Evolutionary conservation across 1,284 basidiomycete genomes (phyloP).

Genomic region (Sporisorium reilianum): DNA sequence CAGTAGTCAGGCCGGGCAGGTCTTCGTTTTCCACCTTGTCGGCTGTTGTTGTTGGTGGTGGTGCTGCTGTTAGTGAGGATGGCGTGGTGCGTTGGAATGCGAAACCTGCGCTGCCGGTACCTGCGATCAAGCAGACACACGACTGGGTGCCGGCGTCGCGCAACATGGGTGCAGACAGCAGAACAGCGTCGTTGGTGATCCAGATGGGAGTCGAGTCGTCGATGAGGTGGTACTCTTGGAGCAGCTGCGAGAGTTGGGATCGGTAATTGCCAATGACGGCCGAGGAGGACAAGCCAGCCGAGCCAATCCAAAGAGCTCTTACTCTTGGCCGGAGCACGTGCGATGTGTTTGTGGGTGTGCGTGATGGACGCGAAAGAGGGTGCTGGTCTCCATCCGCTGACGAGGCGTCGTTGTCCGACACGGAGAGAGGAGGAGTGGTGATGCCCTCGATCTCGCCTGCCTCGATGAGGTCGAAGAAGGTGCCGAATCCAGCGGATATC

Average conservation of each 20-base stretch:
- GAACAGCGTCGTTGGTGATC: slow-evolving; percentile 52
- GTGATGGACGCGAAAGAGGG: slow-evolving; percentile 7
- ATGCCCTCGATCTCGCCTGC: slow-evolving; percentile 45
- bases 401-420: slow-evolving; percentile 39
- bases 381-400: slow-evolving; percentile 32
- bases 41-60: neutral
- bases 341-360: neutral
- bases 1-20: slow-evolving; percentile 38
- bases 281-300: slow-evolving; percentile 35
- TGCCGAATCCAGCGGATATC: slow-evolving; percentile 38
- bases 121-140: slow-evolving; percentile 49
- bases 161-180: slow-evolving; percentile 47
- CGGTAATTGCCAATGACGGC: slow-evolving; percentile 35
- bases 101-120: slow-evolving; percentile 50
- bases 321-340: slow-evolving; percentile 23
- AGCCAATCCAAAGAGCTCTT: slow-evolving; percentile 50
- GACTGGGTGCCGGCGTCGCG: slow-evolving; percentile 28
- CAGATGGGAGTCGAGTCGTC: slow-evolving; percentile 43
- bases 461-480: slow-evolving; percentile 51
- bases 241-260: slow-evolving; percentile 28
- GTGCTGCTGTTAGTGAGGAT: neutral
- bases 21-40: slow-evolving; percentile 37
- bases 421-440: slow-evolving; percentile 44
- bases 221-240: slow-evolving; percentile 31
- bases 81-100: slow-evolving; percentile 40